These are phyloP conservation scores for Teratosphaeria pseudoeucalypti DNA, from an alignment of 2,329 filamentous ascomycete genomes.

Conservation along the genomic window DNA sequence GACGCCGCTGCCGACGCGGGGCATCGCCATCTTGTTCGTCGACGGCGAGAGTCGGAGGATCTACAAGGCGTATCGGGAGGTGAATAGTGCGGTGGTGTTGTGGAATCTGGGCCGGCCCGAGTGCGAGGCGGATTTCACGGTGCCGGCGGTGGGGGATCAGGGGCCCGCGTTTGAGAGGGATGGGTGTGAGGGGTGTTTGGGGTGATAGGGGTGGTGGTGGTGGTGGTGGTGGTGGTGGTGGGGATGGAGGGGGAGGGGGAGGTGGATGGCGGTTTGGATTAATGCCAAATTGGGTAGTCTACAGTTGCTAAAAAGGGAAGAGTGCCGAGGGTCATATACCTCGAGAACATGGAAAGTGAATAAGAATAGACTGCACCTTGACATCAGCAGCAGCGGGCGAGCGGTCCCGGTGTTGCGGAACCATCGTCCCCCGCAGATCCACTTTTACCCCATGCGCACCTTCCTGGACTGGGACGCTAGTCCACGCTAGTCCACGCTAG, in stretches of 20 bases:
- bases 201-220: neutral
- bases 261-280: no score
- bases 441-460: neutral
- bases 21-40: conserved; percentile 12
- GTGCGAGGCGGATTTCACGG: conserved; percentile 5
- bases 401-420: neutral
- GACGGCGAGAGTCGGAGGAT: conserved; percentile 7
- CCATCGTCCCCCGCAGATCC: neutral
- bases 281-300: no score
- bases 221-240: neutral
- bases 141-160: neutral
- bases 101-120: conserved; percentile 8
- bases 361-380: no score
- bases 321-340: no score
- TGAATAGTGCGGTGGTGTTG: conserved; percentile 8
- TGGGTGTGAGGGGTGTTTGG: neutral
- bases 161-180: neutral
- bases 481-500: neutral
- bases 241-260: no score
- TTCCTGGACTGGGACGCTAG: neutral
- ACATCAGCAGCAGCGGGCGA: no score
- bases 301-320: no score
- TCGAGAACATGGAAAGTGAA: no score
- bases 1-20: conserved; percentile 8
- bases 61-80: conserved; percentile 10